Base-by-base conservation (phyloP, 2,329 filamentous ascomycete species). In the Sporothrix brunneoviolacea region DNA sequence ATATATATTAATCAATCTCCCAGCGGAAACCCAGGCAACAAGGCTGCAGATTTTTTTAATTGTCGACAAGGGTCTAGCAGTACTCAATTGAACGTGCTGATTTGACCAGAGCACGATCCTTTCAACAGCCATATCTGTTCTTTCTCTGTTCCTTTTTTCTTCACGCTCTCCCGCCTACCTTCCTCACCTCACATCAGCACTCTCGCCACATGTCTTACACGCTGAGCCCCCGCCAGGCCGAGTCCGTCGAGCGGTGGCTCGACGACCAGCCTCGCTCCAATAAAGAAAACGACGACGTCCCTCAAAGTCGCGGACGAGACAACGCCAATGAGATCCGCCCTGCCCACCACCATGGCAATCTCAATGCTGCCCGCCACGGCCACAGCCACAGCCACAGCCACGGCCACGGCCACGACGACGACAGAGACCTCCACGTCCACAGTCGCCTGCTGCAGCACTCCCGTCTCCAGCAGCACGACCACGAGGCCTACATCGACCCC, bases 191-290 rank as follows among this genome's bases (percentile, higher is more conserved):
- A 15, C 16, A 43, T 13, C 16, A 22, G 15, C 40, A 21, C 40
- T 12, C 32, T 4, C n/a, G 15, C 16, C 6, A 21, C 39, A 49
- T 52, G 51, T 49, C 47, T 6, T 6, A 4, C 24, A 10, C 16
- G 9, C 22, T 42, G 18, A 46, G 47, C 28, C 41, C 46, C 3
- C 37, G 18, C 13, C 41, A 41, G n/a, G 40, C n/a, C 19, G 52
- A 54, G 32, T 50, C 52, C 1, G 47, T 53, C 19, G 40, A 55
- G 44, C 51, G 45, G 16, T 55, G 54, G 53, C 51, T 51, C 18
- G 33, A 50, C 24, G 21, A 44, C 13, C 48, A 50, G 27, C 39
- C 33, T 3, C 19, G 9, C 19, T 27, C 48, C 8, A 3, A 3
- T n/a, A 13, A 42, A 21, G 42, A 19, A 30, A n/a, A 41, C 9